phyloP scores from a whole-genome alignment of 2,329 filamentous ascomycete genomes.

The Lasiodiplodia hormozganensis region DNA sequence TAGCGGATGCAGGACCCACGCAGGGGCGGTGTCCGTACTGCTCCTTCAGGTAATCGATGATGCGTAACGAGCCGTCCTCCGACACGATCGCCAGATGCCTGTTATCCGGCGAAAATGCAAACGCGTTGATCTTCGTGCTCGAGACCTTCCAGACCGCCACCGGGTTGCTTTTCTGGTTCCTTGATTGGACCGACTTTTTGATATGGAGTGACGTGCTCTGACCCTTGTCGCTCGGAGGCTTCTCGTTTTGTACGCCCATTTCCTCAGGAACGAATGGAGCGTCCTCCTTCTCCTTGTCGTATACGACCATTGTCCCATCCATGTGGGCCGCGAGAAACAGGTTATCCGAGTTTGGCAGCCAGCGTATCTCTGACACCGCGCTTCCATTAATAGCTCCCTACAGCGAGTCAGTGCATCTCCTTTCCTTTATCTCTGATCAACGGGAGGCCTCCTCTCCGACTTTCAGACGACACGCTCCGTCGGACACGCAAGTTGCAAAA shows the following conservation, averaged over 20 bases:
- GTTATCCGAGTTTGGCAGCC: constrained; percentile 94
- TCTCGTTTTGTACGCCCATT: constrained; percentile 27
- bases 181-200: constrained; percentile 90
- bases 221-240: constrained; percentile 40
- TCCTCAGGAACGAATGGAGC: constrained; percentile 75
- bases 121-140: constrained; percentile 87
- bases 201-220: constrained; percentile 66
- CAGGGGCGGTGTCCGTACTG: constrained; percentile 62
- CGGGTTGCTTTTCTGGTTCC: constrained; percentile 91
- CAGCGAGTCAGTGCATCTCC: constrained; percentile 27
- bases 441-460: background rate
- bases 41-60: constrained; percentile 92
- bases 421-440: constrained; percentile 5
- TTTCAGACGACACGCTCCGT: constrained; percentile 1
- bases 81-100: constrained; percentile 87
- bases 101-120: constrained; percentile 90
- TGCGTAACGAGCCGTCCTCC: constrained; percentile 86
- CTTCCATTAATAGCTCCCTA: constrained; percentile 86
- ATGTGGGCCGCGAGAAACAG: constrained; percentile 91
- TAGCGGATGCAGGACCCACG: constrained; percentile 19
- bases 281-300: constrained; percentile 97
- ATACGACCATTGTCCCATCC: constrained; percentile 89
- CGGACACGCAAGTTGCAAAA: background rate
- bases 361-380: constrained; percentile 84
- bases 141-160: constrained; percentile 92